Evolutionary conservation across 2,329 filamentous ascomycete genomes (phyloP).

Genomic region (Fusarium miscanthi): DNA sequence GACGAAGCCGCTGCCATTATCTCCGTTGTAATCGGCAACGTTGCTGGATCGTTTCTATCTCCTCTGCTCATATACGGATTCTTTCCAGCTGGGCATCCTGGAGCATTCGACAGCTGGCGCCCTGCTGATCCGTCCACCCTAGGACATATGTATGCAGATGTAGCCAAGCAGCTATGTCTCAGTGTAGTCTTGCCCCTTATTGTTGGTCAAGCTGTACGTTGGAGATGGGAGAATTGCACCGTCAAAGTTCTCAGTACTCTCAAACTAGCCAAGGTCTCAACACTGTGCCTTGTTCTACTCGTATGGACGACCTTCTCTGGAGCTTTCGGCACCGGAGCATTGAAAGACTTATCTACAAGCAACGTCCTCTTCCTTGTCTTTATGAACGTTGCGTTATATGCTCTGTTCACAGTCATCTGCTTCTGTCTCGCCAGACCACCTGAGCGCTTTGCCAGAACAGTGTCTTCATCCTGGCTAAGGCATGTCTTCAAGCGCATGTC

Average conservation of each 20-base stretch:
- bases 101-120: constrained; percentile 68
- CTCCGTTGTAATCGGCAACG: constrained; percentile 76
- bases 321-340: constrained; percentile 71
- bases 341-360: constrained; percentile 66
- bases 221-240: constrained; percentile 61
- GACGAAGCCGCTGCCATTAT: constrained; percentile 74
- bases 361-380: constrained; percentile 75
- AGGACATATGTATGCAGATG: constrained; percentile 70
- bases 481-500: constrained; percentile 60
- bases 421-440: constrained; percentile 62
- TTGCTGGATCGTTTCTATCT: constrained; percentile 74
- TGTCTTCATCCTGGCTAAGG: constrained; percentile 47
- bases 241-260: constrained; percentile 64
- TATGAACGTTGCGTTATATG: constrained; percentile 72
- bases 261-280: constrained; percentile 62
- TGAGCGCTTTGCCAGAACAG: constrained; percentile 30
- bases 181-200: constrained; percentile 73
- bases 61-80: constrained; percentile 73
- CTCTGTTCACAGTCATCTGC: constrained; percentile 72
- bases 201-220: constrained; percentile 70
- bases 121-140: constrained; percentile 64
- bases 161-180: constrained; percentile 75
- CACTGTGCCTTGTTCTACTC: constrained; percentile 59
- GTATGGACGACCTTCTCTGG: constrained; percentile 74
- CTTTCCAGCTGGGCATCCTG: constrained; percentile 56